Evolutionary conservation across 2,329 filamentous ascomycete species (phyloP).

Genomic region (Lachnellula cervina): DNA sequence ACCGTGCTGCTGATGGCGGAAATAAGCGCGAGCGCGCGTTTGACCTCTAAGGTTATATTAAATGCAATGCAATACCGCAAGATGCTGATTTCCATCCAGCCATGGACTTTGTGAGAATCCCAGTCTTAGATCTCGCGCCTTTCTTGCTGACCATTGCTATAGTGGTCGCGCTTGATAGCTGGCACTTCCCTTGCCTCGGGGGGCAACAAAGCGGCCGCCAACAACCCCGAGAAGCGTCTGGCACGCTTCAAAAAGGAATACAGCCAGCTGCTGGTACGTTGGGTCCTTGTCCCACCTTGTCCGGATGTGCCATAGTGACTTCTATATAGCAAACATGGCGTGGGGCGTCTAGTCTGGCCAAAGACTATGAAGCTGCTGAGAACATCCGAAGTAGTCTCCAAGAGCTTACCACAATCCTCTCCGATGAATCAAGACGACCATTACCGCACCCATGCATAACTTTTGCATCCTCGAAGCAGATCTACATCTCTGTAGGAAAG

Average conservation of each 20-base stretch:
- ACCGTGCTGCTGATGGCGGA: background rate
- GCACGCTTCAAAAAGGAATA: conserved; percentile 66
- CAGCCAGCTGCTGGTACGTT: conserved; percentile 52
- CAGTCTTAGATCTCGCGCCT: background rate
- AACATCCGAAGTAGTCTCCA: conserved; percentile 58
- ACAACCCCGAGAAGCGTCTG: conserved; percentile 58
- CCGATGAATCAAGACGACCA: conserved; percentile 83
- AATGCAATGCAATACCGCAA: conserved; percentile 4
- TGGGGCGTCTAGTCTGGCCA: conserved; percentile 54
- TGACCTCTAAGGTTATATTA: conserved; percentile 2
- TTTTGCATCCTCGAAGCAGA: conserved; percentile 79
- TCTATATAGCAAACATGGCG: conserved; percentile 52
- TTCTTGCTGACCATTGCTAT: conserved; percentile 12
- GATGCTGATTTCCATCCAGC: conserved; percentile 11
- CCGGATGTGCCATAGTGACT: conserved; percentile 2
- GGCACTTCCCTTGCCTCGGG: conserved; percentile 52
- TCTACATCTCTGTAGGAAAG: conserved; percentile 85
- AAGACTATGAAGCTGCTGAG: conserved; percentile 58
- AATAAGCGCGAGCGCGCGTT: conserved; percentile 2
- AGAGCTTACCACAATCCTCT: conserved; percentile 65
- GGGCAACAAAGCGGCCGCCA: conserved; percentile 54
- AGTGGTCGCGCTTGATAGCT: conserved; percentile 66
- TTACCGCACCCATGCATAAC: conserved; percentile 87
- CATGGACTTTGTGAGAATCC: conserved; percentile 29
- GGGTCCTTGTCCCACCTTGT: background rate